phyloP scores from a whole-genome alignment of 176 grass and related monocot species.

The Tuctoria greenei region DNA sequence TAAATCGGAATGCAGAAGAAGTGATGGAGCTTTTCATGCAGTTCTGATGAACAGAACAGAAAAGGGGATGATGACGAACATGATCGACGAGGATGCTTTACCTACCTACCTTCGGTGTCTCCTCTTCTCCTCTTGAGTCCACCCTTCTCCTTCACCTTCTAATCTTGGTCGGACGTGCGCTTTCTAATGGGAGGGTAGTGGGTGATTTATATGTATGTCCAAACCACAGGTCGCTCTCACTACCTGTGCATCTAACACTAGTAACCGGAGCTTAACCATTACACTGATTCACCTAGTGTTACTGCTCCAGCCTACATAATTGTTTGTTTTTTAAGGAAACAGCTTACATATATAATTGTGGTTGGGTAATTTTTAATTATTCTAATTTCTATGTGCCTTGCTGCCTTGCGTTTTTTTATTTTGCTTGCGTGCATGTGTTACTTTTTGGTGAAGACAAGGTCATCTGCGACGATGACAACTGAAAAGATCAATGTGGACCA shows the following conservation, averaged over 20 bases:
- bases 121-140: background rate
- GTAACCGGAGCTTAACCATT: background rate
- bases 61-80: background rate
- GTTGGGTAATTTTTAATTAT: background rate
- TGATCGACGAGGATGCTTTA: background rate
- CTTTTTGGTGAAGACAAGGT: constrained; percentile 27
- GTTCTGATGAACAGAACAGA: background rate
- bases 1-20: background rate
- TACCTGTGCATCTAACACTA: background rate
- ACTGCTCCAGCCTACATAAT: background rate
- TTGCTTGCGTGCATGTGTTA: constrained; percentile 28
- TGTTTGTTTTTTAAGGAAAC: too few species aligned
- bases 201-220: constrained; percentile 40
- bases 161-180: constrained; percentile 6
- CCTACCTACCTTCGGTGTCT: constrained; percentile 3
- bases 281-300: background rate
- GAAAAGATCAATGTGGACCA: background rate
- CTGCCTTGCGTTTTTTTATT: too few species aligned
- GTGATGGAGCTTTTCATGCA: background rate
- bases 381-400: background rate
- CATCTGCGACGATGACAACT: constrained; percentile 30
- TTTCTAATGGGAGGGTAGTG: constrained; percentile 40
- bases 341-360: background rate
- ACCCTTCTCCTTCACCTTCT: constrained; percentile 21
- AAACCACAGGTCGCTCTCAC: constrained; percentile 6